A percentile compares a stretch with the other conserved stretches of the same genome.
These are phyloP conservation scores for Dendrobium huoshanense DNA, from an alignment of 106 monocot species.

Conservation along the genomic window DNA sequence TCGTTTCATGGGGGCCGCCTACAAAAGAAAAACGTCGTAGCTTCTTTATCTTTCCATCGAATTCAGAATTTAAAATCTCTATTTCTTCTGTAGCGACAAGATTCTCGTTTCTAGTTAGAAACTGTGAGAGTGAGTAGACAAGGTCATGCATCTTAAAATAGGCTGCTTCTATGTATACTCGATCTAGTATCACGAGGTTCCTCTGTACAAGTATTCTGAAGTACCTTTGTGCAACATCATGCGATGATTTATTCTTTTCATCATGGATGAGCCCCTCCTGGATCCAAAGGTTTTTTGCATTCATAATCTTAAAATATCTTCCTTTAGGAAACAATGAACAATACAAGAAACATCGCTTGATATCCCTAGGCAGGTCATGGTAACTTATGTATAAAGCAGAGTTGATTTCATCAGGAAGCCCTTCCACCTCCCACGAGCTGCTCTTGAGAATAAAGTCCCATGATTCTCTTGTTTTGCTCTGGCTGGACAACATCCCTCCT, in stretches of 20 bases:
- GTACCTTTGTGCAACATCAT: background rate
- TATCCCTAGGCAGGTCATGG: slow-evolving; percentile 1
- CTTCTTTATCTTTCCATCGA: background rate
- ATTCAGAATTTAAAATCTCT: no score
- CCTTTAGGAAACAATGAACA: slow-evolving; percentile 19
- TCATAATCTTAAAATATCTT: no score
- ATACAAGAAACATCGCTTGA: slow-evolving; percentile 26
- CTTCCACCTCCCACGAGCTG: background rate
- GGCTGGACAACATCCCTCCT: background rate
- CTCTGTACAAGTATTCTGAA: slow-evolving; percentile 7
- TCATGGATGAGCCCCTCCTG: slow-evolving; percentile 2
- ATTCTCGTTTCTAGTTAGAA: background rate
- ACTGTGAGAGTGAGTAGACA: slow-evolving; percentile 1
- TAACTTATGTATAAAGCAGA: slow-evolving; percentile 16
- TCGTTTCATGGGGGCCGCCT: no score
- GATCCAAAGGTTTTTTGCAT: background rate
- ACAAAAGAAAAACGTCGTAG: background rate
- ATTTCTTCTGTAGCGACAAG: background rate
- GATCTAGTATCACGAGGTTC: slow-evolving; percentile 6
- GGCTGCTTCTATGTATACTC: background rate
- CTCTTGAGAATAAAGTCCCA: slow-evolving; percentile 11
- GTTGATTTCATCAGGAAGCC: background rate
- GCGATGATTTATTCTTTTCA: background rate
- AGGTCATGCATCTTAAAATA: slow-evolving; percentile 19
- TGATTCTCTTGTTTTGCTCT: background rate